Base-by-base conservation (phyloP, 139 green algal genomes). In the Chlamydomonas sp. region DNA sequence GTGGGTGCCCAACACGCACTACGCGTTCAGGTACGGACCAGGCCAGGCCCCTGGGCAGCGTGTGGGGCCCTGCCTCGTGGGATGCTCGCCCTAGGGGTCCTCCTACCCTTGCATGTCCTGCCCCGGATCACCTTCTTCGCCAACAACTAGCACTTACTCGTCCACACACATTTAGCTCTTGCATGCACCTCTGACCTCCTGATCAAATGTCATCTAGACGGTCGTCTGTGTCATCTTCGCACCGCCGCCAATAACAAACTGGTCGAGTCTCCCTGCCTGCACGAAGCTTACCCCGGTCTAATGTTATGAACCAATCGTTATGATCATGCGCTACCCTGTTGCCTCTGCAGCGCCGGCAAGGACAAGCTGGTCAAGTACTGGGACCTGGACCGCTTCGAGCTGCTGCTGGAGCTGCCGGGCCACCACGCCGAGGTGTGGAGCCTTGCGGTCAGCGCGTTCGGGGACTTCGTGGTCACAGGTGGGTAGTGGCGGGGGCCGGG, bases 321-420 rank as follows among this genome's bases (percentile, higher is more conserved):
- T 82, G 0, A 57, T 72, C 31, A n/a, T 5, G 5, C 49, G 6
- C 58, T 62, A 3, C 31, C 66, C 14, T 69, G 62, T 78, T 67
- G 31, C 31, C 31, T 49, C 31, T 49, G 31, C 92, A 97, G 73
- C 76, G 89, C 90, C 58, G 95, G 96, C 83, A 99, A 99, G 92
- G 98, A 99, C 93, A 79, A 83, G 60, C 5, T 90, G 61, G 68
- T 99, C 75, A 98, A 98, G 95, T 99, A 99, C 90, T 99, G 98
- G 98, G 98, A 99, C 90, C 91, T 93, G 4, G 98, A 99, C 89
- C 85, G 91, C 86, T 99, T 96, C 85, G 96, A 99, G 93, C 92
- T 96, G 85, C 92, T 99, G 94, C 92, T 99, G 78, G 93, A 95
- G 83, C 94, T 99, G 88, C 88, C 95, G 57, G 98, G 95, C 0